phyloP scores from a whole-genome alignment of 192 early-diverging fungal genomes.

The Haplosporangium gracile region DNA sequence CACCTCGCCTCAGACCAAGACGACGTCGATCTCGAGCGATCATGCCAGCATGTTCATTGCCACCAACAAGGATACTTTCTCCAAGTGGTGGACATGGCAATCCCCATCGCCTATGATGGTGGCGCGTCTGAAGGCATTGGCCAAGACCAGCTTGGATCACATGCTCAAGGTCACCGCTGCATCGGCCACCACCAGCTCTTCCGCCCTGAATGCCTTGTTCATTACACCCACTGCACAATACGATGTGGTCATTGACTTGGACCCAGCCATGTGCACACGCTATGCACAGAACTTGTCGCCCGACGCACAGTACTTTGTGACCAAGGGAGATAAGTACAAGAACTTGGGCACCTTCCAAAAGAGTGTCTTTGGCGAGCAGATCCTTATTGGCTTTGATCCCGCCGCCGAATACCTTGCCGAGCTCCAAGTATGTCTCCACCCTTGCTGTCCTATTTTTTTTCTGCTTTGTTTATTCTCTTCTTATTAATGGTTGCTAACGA shows the following conservation, averaged over 20 bases:
- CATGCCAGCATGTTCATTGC: constrained; percentile 75
- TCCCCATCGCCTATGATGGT: constrained; percentile 70
- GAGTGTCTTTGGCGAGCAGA: constrained; percentile 68
- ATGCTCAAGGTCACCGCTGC: constrained; percentile 33
- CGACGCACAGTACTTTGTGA: constrained; percentile 61
- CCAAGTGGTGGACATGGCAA: constrained; percentile 69
- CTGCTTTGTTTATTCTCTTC: constrained; percentile 1
- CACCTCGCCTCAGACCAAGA: constrained; percentile 22
- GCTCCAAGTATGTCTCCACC: constrained; percentile 61
- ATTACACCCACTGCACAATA: constrained; percentile 85
- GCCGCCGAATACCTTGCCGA: constrained; percentile 78
- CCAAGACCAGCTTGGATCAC: constrained; percentile 68
- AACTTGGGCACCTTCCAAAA: constrained; percentile 71
- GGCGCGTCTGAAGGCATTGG: constrained; percentile 73
- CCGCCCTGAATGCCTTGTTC: constrained; percentile 75
- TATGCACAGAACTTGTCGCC: constrained; percentile 73
- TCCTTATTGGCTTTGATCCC: constrained; percentile 83
- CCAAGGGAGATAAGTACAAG: constrained; percentile 74
- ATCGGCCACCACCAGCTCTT: constrained; percentile 34
- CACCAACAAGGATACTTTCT: constrained; percentile 71
- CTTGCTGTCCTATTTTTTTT: not conserved
- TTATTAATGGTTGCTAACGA: not conserved
- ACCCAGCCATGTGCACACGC: constrained; percentile 67
- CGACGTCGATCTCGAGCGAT: constrained; percentile 43
- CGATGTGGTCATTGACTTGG: constrained; percentile 79